Evolutionary conservation across 208 protist species (phyloP).

Genomic region (Trypanosoma theileri): DNA sequence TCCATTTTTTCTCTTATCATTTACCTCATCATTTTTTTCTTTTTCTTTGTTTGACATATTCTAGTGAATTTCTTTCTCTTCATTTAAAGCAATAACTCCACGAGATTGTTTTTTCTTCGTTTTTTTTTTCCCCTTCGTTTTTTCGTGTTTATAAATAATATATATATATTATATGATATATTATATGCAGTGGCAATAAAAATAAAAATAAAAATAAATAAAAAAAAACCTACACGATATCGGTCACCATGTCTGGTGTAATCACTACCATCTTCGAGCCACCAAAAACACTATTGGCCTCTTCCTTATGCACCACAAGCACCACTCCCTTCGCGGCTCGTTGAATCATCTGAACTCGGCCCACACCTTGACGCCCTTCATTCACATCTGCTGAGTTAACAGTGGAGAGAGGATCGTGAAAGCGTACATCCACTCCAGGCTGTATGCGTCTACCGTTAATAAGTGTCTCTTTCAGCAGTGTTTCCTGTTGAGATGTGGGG

Average conservation of each 20-base stretch:
- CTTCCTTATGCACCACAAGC: constrained; percentile 16
- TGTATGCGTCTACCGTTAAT: not conserved
- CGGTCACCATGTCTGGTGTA: constrained; percentile 24
- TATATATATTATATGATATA: not conserved
- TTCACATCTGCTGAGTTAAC: not conserved
- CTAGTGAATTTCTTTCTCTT: too few relatives aligned
- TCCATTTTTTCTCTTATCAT: not conserved
- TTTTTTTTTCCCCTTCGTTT: not conserved
- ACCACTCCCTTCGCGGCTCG: constrained; percentile 11
- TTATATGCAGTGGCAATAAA: not conserved
- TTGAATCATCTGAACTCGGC: constrained; percentile 12
- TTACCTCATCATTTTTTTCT: not conserved
- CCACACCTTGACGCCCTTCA: not conserved
- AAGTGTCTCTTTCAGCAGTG: not conserved
- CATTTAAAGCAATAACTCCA: too few relatives aligned
- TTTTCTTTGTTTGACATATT: too few relatives aligned
- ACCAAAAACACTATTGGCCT: constrained; percentile 13
- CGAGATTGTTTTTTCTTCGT: too few relatives aligned
- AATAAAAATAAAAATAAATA: constrained; percentile 10
- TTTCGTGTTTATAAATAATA: not conserved
- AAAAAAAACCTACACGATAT: constrained; percentile 14
- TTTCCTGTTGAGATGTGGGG: not conserved
- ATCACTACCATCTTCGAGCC: constrained; percentile 18
- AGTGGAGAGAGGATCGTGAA: not conserved
- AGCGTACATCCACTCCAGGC: constrained; percentile 7